Conservation (phyloP, 306 rosid genomes). For the Casuarina equisetifolia region DNA sequence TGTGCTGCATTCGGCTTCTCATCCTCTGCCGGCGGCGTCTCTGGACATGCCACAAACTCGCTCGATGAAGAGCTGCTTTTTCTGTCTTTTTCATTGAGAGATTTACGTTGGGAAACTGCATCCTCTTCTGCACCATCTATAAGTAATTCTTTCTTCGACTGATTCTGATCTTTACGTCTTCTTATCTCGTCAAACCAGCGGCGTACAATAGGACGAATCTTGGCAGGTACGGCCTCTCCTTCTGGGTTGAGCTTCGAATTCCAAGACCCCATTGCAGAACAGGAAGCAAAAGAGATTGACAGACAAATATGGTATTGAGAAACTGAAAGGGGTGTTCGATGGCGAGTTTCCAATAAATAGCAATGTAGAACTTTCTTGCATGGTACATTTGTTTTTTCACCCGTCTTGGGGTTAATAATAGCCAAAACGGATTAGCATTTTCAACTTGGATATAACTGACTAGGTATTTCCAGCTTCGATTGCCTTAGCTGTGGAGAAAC, state of each 20-base stretch:
- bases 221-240: conserved; percentile 34
- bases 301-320: conserved; percentile 1
- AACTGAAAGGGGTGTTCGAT: conserved; percentile 21
- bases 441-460: neutral
- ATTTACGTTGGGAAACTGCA: conserved; percentile 7
- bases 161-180: conserved; percentile 20
- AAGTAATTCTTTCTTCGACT: conserved; percentile 50
- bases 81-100: conserved; percentile 9
- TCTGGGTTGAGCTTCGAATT: conserved; percentile 47
- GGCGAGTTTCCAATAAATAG: conserved; percentile 20
- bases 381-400: conserved; percentile 14
- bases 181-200: conserved; percentile 34
- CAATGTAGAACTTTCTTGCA: neutral
- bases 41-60: conserved; percentile 12
- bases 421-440: neutral
- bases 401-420: conserved; percentile 32
- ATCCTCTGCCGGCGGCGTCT: neutral
- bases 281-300: conserved; percentile 6
- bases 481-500: neutral
- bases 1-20: conserved; percentile 2
- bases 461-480: neutral
- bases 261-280: conserved; percentile 56
- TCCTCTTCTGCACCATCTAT: conserved; percentile 28
- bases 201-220: conserved; percentile 33
- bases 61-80: conserved; percentile 7